Evolutionary conservation across 306 rosid genomes (phyloP).

Genomic region (Alnus rubra): DNA sequence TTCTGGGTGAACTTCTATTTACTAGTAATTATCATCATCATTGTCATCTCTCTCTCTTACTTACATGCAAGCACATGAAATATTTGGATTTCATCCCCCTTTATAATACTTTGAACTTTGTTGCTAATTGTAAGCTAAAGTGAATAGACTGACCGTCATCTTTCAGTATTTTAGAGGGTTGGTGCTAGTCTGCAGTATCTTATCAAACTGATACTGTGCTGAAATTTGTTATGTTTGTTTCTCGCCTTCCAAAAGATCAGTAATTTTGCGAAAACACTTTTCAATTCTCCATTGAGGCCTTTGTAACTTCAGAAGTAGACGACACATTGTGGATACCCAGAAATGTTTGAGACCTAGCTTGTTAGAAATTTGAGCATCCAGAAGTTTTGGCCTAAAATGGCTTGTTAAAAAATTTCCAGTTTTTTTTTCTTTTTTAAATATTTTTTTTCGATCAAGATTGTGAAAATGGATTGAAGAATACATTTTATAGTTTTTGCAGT

Average conservation of each 20-base stretch:
- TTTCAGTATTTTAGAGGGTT: background rate
- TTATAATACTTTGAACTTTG: background rate
- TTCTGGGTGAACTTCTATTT: no score
- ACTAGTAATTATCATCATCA: no score
- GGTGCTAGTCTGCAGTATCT: background rate
- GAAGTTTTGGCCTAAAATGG: background rate
- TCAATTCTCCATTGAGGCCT: background rate
- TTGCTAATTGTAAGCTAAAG: background rate
- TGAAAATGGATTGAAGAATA: background rate
- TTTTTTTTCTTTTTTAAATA: no score
- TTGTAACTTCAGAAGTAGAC: background rate
- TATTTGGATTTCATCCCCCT: background rate
- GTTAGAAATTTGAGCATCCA: conserved; percentile 1
- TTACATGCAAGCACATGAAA: no score
- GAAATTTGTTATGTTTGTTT: background rate
- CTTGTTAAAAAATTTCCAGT: background rate
- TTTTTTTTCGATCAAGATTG: background rate
- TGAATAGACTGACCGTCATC: background rate
- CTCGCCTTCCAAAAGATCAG: background rate
- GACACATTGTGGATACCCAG: background rate
- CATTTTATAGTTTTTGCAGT: background rate
- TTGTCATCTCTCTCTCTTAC: no score
- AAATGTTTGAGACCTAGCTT: background rate
- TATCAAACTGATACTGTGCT: background rate
- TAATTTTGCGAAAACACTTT: background rate